phyloP scores from a whole-genome alignment of 2,329 filamentous ascomycete genomes.

The Epichloe bromicola region DNA sequence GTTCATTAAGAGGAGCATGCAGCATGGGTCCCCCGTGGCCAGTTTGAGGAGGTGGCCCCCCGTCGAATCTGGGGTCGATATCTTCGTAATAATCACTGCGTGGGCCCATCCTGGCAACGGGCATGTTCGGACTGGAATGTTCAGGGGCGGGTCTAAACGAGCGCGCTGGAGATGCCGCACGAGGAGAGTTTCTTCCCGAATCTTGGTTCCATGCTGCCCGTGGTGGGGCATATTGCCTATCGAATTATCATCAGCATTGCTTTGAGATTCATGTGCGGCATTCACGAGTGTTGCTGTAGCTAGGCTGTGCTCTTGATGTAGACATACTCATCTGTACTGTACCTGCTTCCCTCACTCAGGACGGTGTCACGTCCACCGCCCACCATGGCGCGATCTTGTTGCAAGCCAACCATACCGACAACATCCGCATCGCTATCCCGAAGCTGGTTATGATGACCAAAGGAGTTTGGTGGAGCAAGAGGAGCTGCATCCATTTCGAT shows the following conservation, averaged over 20 bases:
- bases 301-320: not conserved
- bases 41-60: slow-evolving; percentile 22
- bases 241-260: not conserved
- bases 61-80: slow-evolving; percentile 66
- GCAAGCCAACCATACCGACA: slow-evolving; percentile 59
- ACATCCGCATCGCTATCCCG: slow-evolving; percentile 59
- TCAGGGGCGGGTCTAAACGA: slow-evolving; percentile 21
- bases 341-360: slow-evolving; percentile 57
- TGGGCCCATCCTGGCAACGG: slow-evolving; percentile 18
- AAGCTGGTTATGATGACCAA: slow-evolving; percentile 33
- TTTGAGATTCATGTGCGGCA: not conserved
- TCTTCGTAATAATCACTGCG: slow-evolving; percentile 72
- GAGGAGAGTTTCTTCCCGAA: slow-evolving; percentile 30
- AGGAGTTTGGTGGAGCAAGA: slow-evolving; percentile 26
- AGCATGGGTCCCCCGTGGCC: slow-evolving; percentile 17
- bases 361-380: slow-evolving; percentile 32
- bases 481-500: slow-evolving; percentile 68
- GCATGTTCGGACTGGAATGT: slow-evolving; percentile 22
- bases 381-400: slow-evolving; percentile 34
- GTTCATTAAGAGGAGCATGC: slow-evolving; percentile 19
- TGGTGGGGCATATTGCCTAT: slow-evolving; percentile 40
- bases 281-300: too few species aligned
- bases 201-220: slow-evolving; percentile 42
- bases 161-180: slow-evolving; percentile 32
- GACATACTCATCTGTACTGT: slow-evolving; percentile 57